Percentiles rank a stretch among this genome's conserved stretches.
Conservation (phyloP, 805 yeast genomes). For the Saturnispora sanitii region DNA sequence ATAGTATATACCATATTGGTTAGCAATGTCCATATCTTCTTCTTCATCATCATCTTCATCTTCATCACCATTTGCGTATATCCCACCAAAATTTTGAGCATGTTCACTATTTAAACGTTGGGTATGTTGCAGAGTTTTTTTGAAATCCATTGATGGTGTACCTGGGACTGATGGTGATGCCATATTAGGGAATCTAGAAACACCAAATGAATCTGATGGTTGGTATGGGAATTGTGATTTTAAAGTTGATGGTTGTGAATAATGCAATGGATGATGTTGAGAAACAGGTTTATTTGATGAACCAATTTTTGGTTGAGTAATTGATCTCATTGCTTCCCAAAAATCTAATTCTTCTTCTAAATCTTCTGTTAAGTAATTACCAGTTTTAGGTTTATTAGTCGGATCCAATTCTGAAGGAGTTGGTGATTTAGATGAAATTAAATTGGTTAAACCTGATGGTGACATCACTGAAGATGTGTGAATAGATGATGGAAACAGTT, state of each 20-base stretch:
- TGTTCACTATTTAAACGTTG: not conserved
- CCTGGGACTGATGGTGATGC: slow-evolving; percentile 11
- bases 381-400: slow-evolving; percentile 2
- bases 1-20: slow-evolving; percentile 28
- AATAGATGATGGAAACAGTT: slow-evolving; percentile 8
- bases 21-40: slow-evolving; percentile 23
- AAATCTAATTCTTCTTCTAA: slow-evolving; percentile 58
- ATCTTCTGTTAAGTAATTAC: slow-evolving; percentile 30
- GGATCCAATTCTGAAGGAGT: slow-evolving; percentile 1
- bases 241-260: slow-evolving; percentile 21
- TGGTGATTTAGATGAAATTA: slow-evolving; percentile 4
- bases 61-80: slow-evolving; percentile 9
- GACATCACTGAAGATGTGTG: not conserved
- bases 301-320: slow-evolving; percentile 36
- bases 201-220: slow-evolving; percentile 15
- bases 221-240: slow-evolving; percentile 15
- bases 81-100: slow-evolving; percentile 9
- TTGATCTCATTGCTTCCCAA: slow-evolving; percentile 58
- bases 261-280: slow-evolving; percentile 45
- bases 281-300: slow-evolving; percentile 34
- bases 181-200: slow-evolving; percentile 13
- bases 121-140: slow-evolving; percentile 9
- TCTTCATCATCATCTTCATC: slow-evolving; percentile 24
- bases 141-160: slow-evolving; percentile 3
- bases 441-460: slow-evolving; percentile 4